Conservation (phyloP, 139 green algal genomes). For the Chlamydomonas eustigma region DNA sequence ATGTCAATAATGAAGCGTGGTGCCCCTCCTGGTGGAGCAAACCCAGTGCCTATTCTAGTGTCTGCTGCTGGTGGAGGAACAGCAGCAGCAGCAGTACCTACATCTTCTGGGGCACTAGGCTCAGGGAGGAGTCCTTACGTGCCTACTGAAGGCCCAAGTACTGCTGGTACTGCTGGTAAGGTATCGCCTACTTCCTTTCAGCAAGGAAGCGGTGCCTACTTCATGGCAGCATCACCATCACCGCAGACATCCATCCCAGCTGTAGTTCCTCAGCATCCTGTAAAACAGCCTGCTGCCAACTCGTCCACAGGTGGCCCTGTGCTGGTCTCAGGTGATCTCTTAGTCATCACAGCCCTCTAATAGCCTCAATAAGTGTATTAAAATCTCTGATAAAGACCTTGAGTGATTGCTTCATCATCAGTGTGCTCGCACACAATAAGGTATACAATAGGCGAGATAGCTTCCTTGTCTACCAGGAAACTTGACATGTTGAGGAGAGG, state of each 20-base stretch:
- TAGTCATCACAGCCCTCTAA: no score
- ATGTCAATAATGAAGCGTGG: slow-evolving; percentile 63
- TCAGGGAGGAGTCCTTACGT: no score
- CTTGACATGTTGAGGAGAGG: neutral
- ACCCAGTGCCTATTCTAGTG: neutral
- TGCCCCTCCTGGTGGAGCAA: neutral
- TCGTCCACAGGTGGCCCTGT: no score
- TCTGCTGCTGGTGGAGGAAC: neutral
- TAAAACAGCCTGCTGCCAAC: no score
- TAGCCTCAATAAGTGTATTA: no score
- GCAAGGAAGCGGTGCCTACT: no score
- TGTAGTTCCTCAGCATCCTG: no score
- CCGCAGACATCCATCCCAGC: neutral
- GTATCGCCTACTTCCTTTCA: neutral
- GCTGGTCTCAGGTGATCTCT: no score
- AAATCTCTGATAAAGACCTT: no score
- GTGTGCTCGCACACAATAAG: no score
- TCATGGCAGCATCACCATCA: neutral
- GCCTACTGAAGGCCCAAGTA: neutral
- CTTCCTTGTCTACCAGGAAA: neutral
- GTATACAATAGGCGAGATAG: neutral
- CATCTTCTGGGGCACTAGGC: no score
- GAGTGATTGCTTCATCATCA: no score
- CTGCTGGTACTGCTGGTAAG: neutral
- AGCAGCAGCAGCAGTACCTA: neutral